Base-by-base conservation (phyloP, 176 grass and related monocot genomes). In the Microstegium vimineum region DNA sequence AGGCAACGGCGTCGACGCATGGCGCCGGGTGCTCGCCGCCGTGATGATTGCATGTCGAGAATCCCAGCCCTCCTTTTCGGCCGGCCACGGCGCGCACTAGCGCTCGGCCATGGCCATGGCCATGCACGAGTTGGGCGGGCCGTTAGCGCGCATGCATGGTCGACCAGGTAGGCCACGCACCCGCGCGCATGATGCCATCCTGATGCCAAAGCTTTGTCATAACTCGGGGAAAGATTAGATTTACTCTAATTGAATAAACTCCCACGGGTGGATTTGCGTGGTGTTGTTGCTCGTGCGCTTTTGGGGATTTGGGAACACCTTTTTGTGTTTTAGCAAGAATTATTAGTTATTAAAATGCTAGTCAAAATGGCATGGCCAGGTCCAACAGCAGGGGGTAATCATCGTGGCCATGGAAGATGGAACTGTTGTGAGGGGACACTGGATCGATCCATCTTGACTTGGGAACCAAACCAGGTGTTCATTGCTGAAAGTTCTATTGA, bases 131-230 rank as follows among this genome's bases (percentile, higher is more conserved):
- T 79, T 54, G 32, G 61, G 43, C 78, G 30, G 66, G 49, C 79
- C 61, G 84, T 90, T 86, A 83, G 88, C 78, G 59, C 73, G 59
- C 45, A 72, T 82, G 59, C 45, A 72, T 82, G 83, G 78, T 82
- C 62, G 22, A 47, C 5, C 10, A 41, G 56, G 54, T 77, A 85
- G 87, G 82, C 70, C 77, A 86, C 46, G 15, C 12, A 2, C 31
- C 0, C 11, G 20, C 62, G 7, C 40, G 62, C 57, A 26, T 90
- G 84, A 90, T 86, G 88, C 88, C 73, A 89, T 81, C 87, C 76
- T 85, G 87, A 89, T 81, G 87, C 9, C 40, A 86, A 75, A 42
- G 12, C 69, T 83, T 90, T 79, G 84, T 90, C 88, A 79, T 54
- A 83, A 62, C 83, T 38, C 56, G n/a, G 15, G n/a, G 15, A 26